Evolutionary conservation across 805 yeast genomes (phyloP), one percentile per base, ranked within the genome.

Genomic region (Yarrowia alimentaria): DNA sequence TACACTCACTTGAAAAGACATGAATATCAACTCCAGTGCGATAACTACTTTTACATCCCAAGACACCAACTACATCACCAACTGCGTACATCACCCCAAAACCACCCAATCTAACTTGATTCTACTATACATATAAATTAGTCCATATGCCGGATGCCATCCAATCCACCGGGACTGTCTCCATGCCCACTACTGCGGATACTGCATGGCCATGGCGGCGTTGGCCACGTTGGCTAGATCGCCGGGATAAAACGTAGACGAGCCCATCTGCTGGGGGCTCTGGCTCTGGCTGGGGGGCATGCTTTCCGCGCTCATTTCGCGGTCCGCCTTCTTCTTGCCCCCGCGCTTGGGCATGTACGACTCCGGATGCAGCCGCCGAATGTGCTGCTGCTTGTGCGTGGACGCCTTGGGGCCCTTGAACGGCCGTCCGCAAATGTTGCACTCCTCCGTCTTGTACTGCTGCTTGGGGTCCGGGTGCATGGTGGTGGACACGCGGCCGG

Each of bases 311-410:
- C 47, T 40, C 4, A 16, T 40, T 9, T 40, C 47, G 5, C 47
- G 25, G 1, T 32, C 52, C 16, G 59, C 58, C 38, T 66, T 59
- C 58, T 67, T 68, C 57, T 68, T 70, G 16, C 76, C 76, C 5
- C 77, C 75, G 3, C 74, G 67, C 57, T 72, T 72, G 29, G 75
- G 75, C 29, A 67, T 67, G 55, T 73, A 73, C 37, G 68, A 68
- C 31, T 66, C 68, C 1, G 77, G 77, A 45, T 73, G 77, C 28
- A 72, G 60, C 31, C 76, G 60, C 17, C 74, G 66, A 47, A 72
- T 72, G 53, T 73, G 77, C 62, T 73, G 77, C 58, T 73, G 77
- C 56, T 68, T 70, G 59, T 72, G 76, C 2, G 76, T 73, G 2
- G 73, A 61, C 3, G 76, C 68, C 59, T 69, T 70, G 22, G 76